phyloP scores from a whole-genome alignment of 257 asterid genomes.

The Buddleja alternifolia region DNA sequence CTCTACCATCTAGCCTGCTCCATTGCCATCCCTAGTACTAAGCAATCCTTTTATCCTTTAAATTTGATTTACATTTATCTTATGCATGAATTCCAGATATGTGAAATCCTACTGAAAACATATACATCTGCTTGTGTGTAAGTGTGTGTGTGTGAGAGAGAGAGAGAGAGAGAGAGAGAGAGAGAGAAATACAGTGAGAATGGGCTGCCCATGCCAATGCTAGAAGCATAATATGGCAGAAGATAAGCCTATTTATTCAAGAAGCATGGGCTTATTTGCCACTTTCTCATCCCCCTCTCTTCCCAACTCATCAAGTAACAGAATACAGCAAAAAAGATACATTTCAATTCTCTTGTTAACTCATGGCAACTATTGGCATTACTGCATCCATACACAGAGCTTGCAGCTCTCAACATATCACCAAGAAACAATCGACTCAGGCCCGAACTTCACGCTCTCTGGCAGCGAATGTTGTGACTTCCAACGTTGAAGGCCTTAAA shows the following conservation, averaged over 20 bases:
- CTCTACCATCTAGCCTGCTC: too few relatives aligned
- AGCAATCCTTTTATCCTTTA: background rate
- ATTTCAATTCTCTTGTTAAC: background rate
- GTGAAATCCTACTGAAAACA: background rate
- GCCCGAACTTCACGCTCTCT: slow-evolving; percentile 35
- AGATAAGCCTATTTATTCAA: slow-evolving; percentile 55
- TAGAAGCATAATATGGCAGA: slow-evolving; percentile 29
- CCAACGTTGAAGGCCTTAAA: slow-evolving; percentile 42
- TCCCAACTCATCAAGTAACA: slow-evolving; percentile 20
- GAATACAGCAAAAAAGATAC: slow-evolving; percentile 9
- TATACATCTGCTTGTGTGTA: background rate
- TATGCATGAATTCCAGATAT: background rate
- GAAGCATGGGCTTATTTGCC: slow-evolving; percentile 40
- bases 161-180: slow-evolving; percentile 10
- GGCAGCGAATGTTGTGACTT: slow-evolving; percentile 35
- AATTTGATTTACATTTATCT: background rate
- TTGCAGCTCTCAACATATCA: slow-evolving; percentile 43
- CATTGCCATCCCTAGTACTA: too few relatives aligned
- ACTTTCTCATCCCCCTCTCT: slow-evolving; percentile 25
- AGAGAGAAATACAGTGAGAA: slow-evolving; percentile 4
- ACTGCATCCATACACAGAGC: slow-evolving; percentile 46
- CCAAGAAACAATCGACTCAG: slow-evolving; percentile 39
- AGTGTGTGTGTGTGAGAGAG: background rate
- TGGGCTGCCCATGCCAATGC: slow-evolving; percentile 37
- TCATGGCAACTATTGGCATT: slow-evolving; percentile 62